Conservation (phyloP, 2,329 filamentous ascomycete species). For the Ascochyta lentis region DNA sequence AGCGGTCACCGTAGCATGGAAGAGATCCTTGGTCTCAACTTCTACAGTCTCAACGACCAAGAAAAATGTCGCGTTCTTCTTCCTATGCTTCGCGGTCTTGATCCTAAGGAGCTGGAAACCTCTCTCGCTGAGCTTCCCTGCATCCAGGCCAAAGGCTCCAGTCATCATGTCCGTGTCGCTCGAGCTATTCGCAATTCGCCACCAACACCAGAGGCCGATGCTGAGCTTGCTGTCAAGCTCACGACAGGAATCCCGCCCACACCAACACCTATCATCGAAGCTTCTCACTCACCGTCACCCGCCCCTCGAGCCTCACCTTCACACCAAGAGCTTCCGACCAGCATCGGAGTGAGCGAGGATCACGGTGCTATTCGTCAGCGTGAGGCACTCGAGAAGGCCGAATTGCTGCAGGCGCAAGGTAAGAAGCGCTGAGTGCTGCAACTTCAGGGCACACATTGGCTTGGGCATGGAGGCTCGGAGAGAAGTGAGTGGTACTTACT, state of each 20-base stretch:
- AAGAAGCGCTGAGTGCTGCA: slow-evolving; percentile 11
- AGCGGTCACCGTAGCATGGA: slow-evolving; percentile 7
- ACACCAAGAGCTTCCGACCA: background rate
- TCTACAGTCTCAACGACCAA: slow-evolving; percentile 13
- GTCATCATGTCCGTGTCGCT: slow-evolving; percentile 3
- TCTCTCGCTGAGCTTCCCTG: background rate
- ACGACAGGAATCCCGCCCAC: background rate
- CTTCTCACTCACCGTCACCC: no score
- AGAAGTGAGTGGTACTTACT: background rate
- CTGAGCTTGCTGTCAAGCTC: background rate
- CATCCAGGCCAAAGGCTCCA: slow-evolving; percentile 2
- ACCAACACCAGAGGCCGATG: background rate
- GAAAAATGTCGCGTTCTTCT: slow-evolving; percentile 30
- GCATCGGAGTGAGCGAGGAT: background rate
- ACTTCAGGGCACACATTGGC: background rate
- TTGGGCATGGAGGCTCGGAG: background rate
- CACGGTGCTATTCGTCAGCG: slow-evolving; percentile 22
- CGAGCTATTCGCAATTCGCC: background rate
- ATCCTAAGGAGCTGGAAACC: slow-evolving; percentile 17
- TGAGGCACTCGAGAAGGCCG: slow-evolving; percentile 27
- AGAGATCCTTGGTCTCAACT: slow-evolving; percentile 19
- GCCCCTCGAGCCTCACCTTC: background rate
- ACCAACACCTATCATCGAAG: background rate
- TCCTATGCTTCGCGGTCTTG: slow-evolving; percentile 25
- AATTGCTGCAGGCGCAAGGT: slow-evolving; percentile 7